Evolutionary conservation across 2,329 filamentous ascomycete genomes (phyloP).

Genomic region (Diaporthe vaccinii): DNA sequence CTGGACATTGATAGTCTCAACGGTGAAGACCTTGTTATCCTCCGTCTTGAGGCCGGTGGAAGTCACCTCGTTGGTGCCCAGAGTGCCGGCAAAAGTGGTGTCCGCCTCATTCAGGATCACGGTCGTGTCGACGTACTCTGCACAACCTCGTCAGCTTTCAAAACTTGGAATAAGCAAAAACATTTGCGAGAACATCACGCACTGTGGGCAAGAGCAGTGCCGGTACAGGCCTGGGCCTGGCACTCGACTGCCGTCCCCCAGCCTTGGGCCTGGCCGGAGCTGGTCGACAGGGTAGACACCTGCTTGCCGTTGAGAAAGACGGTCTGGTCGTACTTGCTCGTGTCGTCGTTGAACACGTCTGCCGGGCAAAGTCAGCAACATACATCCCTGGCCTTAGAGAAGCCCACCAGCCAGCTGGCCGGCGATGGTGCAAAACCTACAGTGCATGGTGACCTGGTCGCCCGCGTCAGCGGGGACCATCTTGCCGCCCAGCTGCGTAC

Average conservation of each 20-base stretch:
- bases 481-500: conserved; percentile 11
- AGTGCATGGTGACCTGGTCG: conserved; percentile 19
- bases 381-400: not conserved
- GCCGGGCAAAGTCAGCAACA: not conserved
- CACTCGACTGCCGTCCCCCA: conserved; percentile 27
- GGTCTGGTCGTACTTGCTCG: conserved; percentile 28
- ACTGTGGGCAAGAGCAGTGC: conserved; percentile 25
- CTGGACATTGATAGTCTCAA: conserved; percentile 27
- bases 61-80: not conserved
- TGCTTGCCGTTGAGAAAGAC: conserved; percentile 17
- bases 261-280: conserved; percentile 26
- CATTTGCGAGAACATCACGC: not conserved
- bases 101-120: conserved; percentile 20
- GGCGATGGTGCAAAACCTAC: not conserved
- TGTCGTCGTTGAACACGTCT: conserved; percentile 32
- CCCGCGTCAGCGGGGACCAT: conserved; percentile 15
- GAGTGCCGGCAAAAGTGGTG: conserved; percentile 16
- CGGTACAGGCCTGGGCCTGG: conserved; percentile 21
- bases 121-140: conserved; percentile 24
- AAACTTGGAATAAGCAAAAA: not conserved
- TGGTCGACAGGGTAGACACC: conserved; percentile 14
- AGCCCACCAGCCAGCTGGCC: not conserved
- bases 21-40: conserved; percentile 17
- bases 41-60: conserved; percentile 14
- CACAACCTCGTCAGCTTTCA: not conserved